Conservation (phyloP, 2,329 filamentous ascomycete genomes). For the Simplicillium sp. region DNA sequence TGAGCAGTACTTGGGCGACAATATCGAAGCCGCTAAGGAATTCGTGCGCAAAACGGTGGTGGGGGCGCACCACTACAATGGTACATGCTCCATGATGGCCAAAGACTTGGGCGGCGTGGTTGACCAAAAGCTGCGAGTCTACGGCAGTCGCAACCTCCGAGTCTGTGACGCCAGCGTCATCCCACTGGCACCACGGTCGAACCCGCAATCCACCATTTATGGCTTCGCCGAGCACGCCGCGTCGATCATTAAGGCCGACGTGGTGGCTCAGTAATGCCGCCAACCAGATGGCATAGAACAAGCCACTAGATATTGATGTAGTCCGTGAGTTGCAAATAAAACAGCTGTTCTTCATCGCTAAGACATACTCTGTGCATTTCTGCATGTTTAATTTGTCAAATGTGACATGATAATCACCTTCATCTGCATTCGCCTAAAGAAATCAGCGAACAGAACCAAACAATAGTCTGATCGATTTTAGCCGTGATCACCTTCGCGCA, state of each 20-base stretch:
- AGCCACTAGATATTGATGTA: no score
- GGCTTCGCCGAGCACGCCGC: conserved; percentile 23
- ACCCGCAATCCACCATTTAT: conserved; percentile 24
- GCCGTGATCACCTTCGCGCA: no score
- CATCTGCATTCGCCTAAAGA: no score
- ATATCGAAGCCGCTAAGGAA: conserved; percentile 13
- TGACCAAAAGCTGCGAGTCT: conserved; percentile 17
- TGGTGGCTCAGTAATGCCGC: no score
- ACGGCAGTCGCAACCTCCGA: conserved; percentile 17
- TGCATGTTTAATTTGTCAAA: no score
- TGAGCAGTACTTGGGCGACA: conserved; percentile 9
- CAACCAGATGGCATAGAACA: no score
- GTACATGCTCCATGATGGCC: conserved; percentile 23
- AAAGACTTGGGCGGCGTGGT: conserved; percentile 18
- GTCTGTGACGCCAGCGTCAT: conserved; percentile 20
- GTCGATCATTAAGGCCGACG: conserved; percentile 10
- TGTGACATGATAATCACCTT: no score
- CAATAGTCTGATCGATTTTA: no score
- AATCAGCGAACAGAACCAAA: no score
- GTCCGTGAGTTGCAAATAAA: no score
- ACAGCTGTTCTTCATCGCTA: no score
- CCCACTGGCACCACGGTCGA: conserved; percentile 12
- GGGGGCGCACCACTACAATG: conserved; percentile 27
- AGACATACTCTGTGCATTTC: no score
- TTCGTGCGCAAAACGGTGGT: conserved; percentile 18